Conservation (phyloP, 2,329 filamentous ascomycete species). For the Microsporum audouinii region DNA sequence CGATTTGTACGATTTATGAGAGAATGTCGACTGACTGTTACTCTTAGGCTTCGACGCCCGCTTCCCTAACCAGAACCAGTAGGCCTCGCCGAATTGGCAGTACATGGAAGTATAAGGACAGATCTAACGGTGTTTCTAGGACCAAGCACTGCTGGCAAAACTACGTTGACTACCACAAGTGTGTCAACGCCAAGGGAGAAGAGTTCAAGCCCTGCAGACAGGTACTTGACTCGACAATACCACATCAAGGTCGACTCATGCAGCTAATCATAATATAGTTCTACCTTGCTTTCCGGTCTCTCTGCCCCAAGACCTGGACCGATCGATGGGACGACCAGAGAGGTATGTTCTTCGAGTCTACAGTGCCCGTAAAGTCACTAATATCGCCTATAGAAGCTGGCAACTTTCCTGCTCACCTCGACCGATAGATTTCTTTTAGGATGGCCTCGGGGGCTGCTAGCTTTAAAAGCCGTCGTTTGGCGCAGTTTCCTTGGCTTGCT, state of each 20-base stretch:
- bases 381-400: conserved; percentile 37
- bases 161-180: conserved; percentile 99
- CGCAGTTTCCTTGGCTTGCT: not conserved
- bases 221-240: conserved; percentile 45
- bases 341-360: conserved; percentile 49
- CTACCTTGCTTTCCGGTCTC: conserved; percentile 88
- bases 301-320: conserved; percentile 93
- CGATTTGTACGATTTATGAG: not conserved
- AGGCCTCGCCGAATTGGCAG: conserved; percentile 17
- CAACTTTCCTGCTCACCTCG: conserved; percentile 40
- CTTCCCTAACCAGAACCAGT: conserved; percentile 87
- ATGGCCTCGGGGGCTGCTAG: not conserved
- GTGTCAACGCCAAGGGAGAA: conserved; percentile 95
- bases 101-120: not conserved
- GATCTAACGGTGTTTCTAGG: conserved; percentile 24
- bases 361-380: not conserved
- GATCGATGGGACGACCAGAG: conserved; percentile 95
- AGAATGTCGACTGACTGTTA: not conserved
- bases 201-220: conserved; percentile 95
- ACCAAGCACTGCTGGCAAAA: conserved; percentile 99
- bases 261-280: conserved; percentile 50
- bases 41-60: conserved; percentile 86
- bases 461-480: not conserved
- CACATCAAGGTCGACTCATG: not conserved
- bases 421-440: conserved; percentile 7